Conservation (phyloP, 352 stramenopile genomes). For the Globisporangium mamillatum region DNA sequence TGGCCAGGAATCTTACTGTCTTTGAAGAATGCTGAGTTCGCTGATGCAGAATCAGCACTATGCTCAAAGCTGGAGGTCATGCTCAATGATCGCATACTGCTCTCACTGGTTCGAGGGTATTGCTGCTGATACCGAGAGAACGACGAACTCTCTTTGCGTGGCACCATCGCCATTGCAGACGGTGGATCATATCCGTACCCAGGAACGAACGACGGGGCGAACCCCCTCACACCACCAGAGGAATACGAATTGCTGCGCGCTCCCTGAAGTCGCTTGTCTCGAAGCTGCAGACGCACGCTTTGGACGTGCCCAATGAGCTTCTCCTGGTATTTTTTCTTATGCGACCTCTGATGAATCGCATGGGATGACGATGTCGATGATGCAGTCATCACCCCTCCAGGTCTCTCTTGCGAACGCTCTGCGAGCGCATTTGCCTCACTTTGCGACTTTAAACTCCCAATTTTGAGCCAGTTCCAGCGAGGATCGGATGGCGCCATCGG, state of each 20-base stretch:
- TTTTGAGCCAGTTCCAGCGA: conserved; percentile 43
- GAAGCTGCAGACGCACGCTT: conserved; percentile 46
- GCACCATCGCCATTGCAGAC: not conserved
- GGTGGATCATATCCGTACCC: conserved; percentile 15
- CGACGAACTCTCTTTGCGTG: conserved; percentile 3
- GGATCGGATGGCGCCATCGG: conserved; percentile 37
- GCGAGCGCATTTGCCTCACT: not conserved
- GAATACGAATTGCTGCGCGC: not conserved
- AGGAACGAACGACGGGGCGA: not conserved
- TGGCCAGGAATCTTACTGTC: not conserved
- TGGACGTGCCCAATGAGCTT: conserved; percentile 40
- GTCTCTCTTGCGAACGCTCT: not conserved
- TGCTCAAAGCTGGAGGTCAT: not conserved
- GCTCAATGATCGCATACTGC: not conserved
- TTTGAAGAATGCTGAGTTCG: conserved; percentile 3
- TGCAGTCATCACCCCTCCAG: not conserved
- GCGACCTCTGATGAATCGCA: not conserved
- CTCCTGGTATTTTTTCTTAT: conserved; percentile 13
- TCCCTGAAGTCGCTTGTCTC: conserved; percentile 37
- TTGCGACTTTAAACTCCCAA: conserved; percentile 35
- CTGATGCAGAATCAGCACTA: not conserved
- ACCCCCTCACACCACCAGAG: not conserved
- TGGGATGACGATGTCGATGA: not conserved
- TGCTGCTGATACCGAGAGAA: not conserved
- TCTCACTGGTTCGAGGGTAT: not conserved